Evolutionary conservation across 2,329 filamentous ascomycete species (phyloP).

Genomic region (Aspergillus floridensis): DNA sequence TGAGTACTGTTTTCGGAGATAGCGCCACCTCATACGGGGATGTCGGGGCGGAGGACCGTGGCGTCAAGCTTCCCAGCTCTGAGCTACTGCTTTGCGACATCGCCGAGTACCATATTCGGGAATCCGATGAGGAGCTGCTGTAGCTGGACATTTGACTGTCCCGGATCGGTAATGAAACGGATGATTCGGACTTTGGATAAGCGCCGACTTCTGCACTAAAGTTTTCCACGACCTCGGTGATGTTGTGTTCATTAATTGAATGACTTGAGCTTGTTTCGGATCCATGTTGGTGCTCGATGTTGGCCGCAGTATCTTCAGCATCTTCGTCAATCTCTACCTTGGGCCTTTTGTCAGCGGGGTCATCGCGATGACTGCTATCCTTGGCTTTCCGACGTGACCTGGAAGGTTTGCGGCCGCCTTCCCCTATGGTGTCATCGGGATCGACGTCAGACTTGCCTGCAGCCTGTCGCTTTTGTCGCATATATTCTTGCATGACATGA

Average conservation of each 20-base stretch:
- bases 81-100: constrained; percentile 10
- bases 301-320: neutral
- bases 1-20: constrained; percentile 34
- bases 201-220: neutral
- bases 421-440: constrained; percentile 7
- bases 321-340: neutral
- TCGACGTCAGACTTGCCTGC: constrained; percentile 13
- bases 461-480: constrained; percentile 35
- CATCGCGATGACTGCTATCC: neutral
- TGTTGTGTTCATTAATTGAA: neutral
- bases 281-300: neutral
- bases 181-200: neutral
- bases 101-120: constrained; percentile 1
- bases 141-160: neutral
- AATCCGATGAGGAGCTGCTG: neutral
- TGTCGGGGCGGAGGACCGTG: constrained; percentile 16
- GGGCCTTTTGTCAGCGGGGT: neutral
- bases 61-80: constrained; percentile 13
- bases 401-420: neutral
- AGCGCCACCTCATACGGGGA: constrained; percentile 18
- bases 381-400: constrained; percentile 15
- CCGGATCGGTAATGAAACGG: neutral
- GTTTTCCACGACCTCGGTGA: neutral
- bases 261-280: neutral
- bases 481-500: constrained; percentile 46